A percentile compares a stretch with the other conserved stretches of the same genome.
Conservation (phyloP, 2,329 filamentous ascomycete species). For the Conoideocrella luteorostrata region DNA sequence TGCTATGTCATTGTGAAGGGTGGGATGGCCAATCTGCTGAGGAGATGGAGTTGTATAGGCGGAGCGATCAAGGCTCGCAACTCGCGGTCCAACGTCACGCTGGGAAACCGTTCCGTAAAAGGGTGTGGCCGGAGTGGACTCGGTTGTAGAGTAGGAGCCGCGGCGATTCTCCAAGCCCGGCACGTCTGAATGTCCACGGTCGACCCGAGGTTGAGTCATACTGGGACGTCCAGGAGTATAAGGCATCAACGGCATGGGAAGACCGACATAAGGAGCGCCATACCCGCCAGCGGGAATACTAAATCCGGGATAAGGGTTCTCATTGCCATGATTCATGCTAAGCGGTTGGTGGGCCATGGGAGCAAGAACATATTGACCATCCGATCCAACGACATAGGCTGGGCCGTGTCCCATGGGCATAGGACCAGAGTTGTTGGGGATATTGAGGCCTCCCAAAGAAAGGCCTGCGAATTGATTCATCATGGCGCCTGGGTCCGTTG, state of each 20-base stretch:
- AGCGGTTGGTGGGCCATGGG: conserved; percentile 29
- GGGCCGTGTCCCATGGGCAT: conserved; percentile 28
- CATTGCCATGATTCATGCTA: conserved; percentile 27
- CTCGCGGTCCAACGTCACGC: conserved; percentile 52
- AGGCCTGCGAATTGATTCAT: conserved; percentile 31
- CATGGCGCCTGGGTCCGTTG: conserved; percentile 24
- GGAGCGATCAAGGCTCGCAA: conserved; percentile 55
- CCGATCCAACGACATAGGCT: conserved; percentile 31
- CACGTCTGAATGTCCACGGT: conserved; percentile 45
- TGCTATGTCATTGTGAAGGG: conserved; percentile 31
- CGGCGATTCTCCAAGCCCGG: conserved; percentile 60
- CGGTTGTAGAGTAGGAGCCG: conserved; percentile 61
- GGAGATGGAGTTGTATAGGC: conserved; percentile 63
- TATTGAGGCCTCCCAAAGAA: conserved; percentile 29
- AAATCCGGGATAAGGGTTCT: conserved; percentile 27
- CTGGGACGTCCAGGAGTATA: conserved; percentile 47
- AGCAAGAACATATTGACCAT: conserved; percentile 32
- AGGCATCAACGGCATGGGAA: conserved; percentile 37
- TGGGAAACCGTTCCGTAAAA: conserved; percentile 54
- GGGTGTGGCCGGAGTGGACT: conserved; percentile 60
- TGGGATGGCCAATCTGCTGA: conserved; percentile 44
- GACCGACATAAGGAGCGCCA: conserved; percentile 29
- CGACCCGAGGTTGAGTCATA: conserved; percentile 38
- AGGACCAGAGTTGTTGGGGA: conserved; percentile 22
- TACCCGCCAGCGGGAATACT: conserved; percentile 26